These are phyloP conservation scores for Penicillium paneum DNA, from an alignment of 2,329 filamentous ascomycete genomes.

Conservation along the genomic window DNA sequence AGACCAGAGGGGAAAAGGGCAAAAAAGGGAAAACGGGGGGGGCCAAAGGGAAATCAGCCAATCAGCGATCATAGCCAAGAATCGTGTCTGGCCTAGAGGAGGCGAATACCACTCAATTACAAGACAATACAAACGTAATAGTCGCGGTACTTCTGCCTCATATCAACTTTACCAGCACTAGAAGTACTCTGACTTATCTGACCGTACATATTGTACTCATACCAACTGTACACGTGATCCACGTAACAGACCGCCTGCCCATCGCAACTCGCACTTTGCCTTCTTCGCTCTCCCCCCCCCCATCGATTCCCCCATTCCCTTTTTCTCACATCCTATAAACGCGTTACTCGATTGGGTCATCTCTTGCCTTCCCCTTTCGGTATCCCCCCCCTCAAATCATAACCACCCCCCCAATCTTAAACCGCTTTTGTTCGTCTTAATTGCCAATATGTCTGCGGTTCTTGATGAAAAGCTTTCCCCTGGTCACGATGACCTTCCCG, in stretches of 20 bases:
- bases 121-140: neutral
- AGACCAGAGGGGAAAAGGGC: slow-evolving; percentile 7
- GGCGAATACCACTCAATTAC: neutral
- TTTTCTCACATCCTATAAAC: slow-evolving; percentile 34
- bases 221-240: slow-evolving; percentile 25
- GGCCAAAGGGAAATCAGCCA: neutral
- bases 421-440: slow-evolving; percentile 36
- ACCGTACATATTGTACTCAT: neutral
- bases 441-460: slow-evolving; percentile 79
- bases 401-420: slow-evolving; percentile 5
- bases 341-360: slow-evolving; percentile 49
- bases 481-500: slow-evolving; percentile 68
- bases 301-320: slow-evolving; percentile 35
- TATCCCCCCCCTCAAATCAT: slow-evolving; percentile 20
- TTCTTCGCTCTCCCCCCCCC: slow-evolving; percentile 36
- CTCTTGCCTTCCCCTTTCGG: slow-evolving; percentile 47
- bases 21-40: slow-evolving; percentile 2
- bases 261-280: slow-evolving; percentile 33
- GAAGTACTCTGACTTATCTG: neutral
- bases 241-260: slow-evolving; percentile 23
- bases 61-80: slow-evolving; percentile 1
- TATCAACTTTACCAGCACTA: neutral
- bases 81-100: neutral
- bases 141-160: neutral
- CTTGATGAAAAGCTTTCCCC: slow-evolving; percentile 71